Base-by-base conservation (phyloP, 1,284 basidiomycete species). In the Boletus smithii region DNA sequence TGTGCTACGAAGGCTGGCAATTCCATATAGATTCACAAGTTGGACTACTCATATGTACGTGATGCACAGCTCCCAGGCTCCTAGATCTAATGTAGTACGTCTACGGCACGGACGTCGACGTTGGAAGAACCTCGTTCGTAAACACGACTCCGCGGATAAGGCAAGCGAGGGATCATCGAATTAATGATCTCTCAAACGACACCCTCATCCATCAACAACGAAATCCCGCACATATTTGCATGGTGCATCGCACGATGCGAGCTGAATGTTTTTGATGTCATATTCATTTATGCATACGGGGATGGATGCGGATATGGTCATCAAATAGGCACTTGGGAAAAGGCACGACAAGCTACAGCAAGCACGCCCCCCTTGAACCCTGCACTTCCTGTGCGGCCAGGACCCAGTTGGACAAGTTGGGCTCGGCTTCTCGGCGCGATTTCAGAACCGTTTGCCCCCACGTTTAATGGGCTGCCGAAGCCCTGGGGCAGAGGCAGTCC, bases 381-480 rank as follows among this genome's bases (percentile, higher is more conserved):
- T 54, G 41, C 27, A 33, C n/a, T 10, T 34, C 34, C 27, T 42
- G 53, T 45, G 34, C 36, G 8, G 33, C 10, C 13, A 3, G 13
- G 11, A 16, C 16, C 32, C n/a, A 33, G 20, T 1, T 30, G n/a
- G 33, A 26, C 43, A 32, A 36, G 42, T 41, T 32, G 17, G 42
- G 23, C n/a, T 13, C 39, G 32, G 37, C 42, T 47, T 32, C 45
- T 45, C 38, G 36, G 44, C 18, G 7, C 18, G 30, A 35, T 50
- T 46, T 76, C 69, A 88, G 69, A 88, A 88, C 50, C 81, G 75
- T 62, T 77, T 84, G 20, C 79, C 83, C 31, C 82, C 82, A 55
- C 86, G 77, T 66, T 82, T 87, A 49, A 88, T 70, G 7, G 85
- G 86, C 55, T 88, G 86, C 55, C 80, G 76, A 38, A 81, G 72